Evolutionary conservation across 805 yeast species (phyloP).

Genomic region (Starmerella scarabaei): DNA sequence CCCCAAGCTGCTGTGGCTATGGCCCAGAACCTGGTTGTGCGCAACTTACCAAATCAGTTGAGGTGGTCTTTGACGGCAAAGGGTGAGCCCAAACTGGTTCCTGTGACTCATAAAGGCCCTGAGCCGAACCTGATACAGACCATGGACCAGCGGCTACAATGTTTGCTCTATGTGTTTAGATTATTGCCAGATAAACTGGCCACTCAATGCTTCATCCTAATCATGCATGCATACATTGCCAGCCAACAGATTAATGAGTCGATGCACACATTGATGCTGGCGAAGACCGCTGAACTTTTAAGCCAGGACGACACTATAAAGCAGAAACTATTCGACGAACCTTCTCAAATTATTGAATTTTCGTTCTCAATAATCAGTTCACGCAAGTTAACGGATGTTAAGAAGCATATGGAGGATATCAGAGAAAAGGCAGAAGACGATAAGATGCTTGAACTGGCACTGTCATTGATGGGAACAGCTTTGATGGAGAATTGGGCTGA

Average conservation of each 20-base stretch:
- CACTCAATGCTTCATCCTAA: constrained; percentile 34
- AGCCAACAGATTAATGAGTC: constrained; percentile 8
- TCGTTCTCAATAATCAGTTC: constrained; percentile 32
- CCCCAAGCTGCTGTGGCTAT: neutral
- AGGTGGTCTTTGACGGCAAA: constrained; percentile 1
- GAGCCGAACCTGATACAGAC: neutral
- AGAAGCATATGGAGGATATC: constrained; percentile 13
- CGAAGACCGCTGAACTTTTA: constrained; percentile 13
- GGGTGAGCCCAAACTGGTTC: constrained; percentile 3
- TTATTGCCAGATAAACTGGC: constrained; percentile 38
- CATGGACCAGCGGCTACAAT: constrained; percentile 32
- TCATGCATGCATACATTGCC: constrained; percentile 37
- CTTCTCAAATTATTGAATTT: constrained; percentile 43
- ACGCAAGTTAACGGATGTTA: constrained; percentile 15
- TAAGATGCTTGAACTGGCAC: constrained; percentile 25
- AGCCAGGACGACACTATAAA: constrained; percentile 30
- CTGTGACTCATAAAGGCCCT: neutral
- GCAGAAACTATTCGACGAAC: constrained; percentile 41
- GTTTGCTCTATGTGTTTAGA: constrained; percentile 35
- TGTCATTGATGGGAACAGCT: constrained; percentile 26
- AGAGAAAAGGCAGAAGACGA: constrained; percentile 20
- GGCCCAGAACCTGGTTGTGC: constrained; percentile 1
- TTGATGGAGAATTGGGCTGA: constrained; percentile 22
- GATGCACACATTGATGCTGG: constrained; percentile 29
- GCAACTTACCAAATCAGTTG: constrained; percentile 1